These are phyloP conservation scores for Nakazawaea holstii DNA, from an alignment of 805 yeast genomes.

Conservation along the genomic window DNA sequence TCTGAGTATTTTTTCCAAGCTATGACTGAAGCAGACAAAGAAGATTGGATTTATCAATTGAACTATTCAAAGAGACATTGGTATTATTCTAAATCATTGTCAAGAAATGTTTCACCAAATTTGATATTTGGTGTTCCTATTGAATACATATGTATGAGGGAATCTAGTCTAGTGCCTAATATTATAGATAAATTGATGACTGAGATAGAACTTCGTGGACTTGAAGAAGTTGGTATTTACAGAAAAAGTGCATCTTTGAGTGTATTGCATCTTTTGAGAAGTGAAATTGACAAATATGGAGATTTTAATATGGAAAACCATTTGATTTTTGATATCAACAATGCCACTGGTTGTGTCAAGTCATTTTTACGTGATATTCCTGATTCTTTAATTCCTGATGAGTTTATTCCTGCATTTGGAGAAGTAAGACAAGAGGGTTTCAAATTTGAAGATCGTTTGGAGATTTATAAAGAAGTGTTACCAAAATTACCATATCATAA, in stretches of 20 bases:
- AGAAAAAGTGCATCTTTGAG: constrained; percentile 56
- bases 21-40: constrained; percentile 50
- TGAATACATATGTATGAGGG: constrained; percentile 68
- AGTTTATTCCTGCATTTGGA: constrained; percentile 55
- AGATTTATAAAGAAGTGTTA: constrained; percentile 19
- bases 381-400: constrained; percentile 70
- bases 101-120: constrained; percentile 17
- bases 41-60: constrained; percentile 63
- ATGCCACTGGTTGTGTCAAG: constrained; percentile 85
- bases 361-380: constrained; percentile 81
- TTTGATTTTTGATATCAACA: constrained; percentile 63
- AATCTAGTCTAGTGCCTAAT: constrained; percentile 53
- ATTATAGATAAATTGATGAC: constrained; percentile 61
- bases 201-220: constrained; percentile 80
- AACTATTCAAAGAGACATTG: constrained; percentile 48
- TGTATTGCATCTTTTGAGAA: constrained; percentile 37
- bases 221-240: constrained; percentile 88
- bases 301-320: constrained; percentile 37
- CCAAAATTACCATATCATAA: constrained; percentile 55
- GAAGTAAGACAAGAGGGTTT: constrained; percentile 21
- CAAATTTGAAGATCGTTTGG: constrained; percentile 16
- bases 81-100: constrained; percentile 38
- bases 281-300: constrained; percentile 41
- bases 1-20: constrained; percentile 64
- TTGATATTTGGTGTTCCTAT: constrained; percentile 84